Evolutionary conservation across 2,329 filamentous ascomycete species (phyloP).

Genomic region (Xylaria sp.): DNA sequence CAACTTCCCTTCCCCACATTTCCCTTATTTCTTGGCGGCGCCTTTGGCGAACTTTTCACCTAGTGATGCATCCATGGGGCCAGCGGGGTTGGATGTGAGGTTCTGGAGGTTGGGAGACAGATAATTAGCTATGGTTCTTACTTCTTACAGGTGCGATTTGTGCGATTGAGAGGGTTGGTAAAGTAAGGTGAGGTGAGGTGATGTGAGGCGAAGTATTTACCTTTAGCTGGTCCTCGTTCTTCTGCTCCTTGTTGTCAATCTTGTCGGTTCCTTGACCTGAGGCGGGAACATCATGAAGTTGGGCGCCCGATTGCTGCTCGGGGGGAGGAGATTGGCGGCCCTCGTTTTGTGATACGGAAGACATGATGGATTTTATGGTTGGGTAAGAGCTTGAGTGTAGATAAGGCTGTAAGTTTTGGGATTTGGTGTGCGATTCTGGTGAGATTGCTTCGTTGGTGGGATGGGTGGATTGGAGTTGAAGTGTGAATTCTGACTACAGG

Average conservation of each 20-base stretch:
- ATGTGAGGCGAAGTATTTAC: conserved; percentile 47
- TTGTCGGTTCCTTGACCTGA: conserved; percentile 68
- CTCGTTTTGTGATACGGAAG: conserved; percentile 56
- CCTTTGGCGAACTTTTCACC: conserved; percentile 70
- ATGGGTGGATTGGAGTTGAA: background rate
- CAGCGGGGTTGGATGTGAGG: conserved; percentile 73
- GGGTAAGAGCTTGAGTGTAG: conserved; percentile 15
- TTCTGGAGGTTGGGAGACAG: conserved; percentile 52
- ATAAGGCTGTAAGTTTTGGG: background rate
- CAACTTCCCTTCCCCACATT: background rate
- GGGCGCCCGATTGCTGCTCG: conserved; percentile 72
- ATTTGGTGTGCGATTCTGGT: background rate
- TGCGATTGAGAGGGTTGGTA: background rate
- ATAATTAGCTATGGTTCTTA: background rate
- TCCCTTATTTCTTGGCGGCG: conserved; percentile 18
- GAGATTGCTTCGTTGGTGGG: background rate
- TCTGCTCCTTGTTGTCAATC: conserved; percentile 63
- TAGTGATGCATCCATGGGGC: conserved; percentile 69
- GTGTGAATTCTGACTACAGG: background rate
- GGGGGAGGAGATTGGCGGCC: conserved; percentile 84
- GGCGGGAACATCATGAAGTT: conserved; percentile 69
- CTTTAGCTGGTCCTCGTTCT: conserved; percentile 64
- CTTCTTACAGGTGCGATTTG: background rate
- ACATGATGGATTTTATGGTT: conserved; percentile 64
- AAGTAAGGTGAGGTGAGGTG: too few species aligned